Evolutionary conservation across 73 alveolate genomes (phyloP), one percentile per base, ranked within the genome.

Genomic region (Symbiodinium natans): DNA sequence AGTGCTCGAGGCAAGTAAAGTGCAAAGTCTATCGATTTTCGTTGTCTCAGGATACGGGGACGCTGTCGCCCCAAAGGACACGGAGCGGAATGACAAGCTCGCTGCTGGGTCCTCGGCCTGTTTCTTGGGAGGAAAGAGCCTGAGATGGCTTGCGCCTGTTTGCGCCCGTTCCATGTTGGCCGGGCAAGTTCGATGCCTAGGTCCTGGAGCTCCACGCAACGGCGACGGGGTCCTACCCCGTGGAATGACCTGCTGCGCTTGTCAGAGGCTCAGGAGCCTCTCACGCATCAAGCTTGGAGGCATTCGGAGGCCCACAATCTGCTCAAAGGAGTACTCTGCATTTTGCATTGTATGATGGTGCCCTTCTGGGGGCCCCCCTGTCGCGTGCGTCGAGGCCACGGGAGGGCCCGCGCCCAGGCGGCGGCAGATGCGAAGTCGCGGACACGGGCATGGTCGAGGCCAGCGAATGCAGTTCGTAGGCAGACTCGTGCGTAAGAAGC

Each of bases 141-240:
- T n/a, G n/a, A n/a, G n/a, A n/a, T n/a, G n/a, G n/a, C n/a, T n/a
- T n/a, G n/a, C n/a, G n/a, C n/a, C n/a, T n/a, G n/a, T n/a, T n/a
- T n/a, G n/a, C n/a, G n/a, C n/a, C n/a, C n/a, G n/a, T 71, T 31
- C 25, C 39, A 68, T 9, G 36, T 27, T 68, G 40, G 82, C 82
- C 75, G 29, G 59, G 93, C 40, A 10, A 9, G 59, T 39, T 15
- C 17, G 34, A 82, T 39, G 43, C 63, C 63, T 11, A 87, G 94
- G 94, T 87, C 94, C 25, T 59, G 94, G 94, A 87, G 94, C 40
- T 74, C 94, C 6, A 83, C 94, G 8, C 94, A 87, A 38, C 82
- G 74, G 34, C 46, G 63, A 40, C 41, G 56, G 39, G 63, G 75
- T 52, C 68, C 94, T 17, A 87, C 94, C 29, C 94, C 94, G 7